Base-by-base conservation (phyloP, 345 rosid genomes). In the Camelina laxa region DNA sequence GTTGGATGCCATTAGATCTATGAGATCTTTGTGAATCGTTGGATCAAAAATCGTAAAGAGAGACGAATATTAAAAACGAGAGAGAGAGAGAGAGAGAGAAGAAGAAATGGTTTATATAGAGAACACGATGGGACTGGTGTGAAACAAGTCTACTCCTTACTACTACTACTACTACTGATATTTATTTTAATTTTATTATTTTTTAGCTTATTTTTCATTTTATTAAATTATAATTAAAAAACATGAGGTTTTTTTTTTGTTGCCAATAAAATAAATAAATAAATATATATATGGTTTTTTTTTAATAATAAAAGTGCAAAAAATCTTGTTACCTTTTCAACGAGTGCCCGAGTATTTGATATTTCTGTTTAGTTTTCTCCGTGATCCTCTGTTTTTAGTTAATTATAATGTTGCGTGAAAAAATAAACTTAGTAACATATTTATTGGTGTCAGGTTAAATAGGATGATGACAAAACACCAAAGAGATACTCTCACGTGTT, bases 1-100 rank as follows among this genome's bases (percentile, higher is more conserved):
- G 68, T 80, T 85, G 36, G 82, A 12, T n/a, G 83, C 83, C 85
- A 84, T 79, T 62, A 4, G 44, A 7, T 16, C 11, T 16, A 10
- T 16, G 70, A 73, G 79, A 74, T 79, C 67, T 74, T 68, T 74
- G 73, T 66, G 44, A 35, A 66, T 2, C 24, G 73, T 73, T 45
- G 19, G 70, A 73, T 67, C 70, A 73, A 61, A 79, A 36, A 15
- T 11, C 20, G 21, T 47, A 48, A 30, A 21, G 54, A 44, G 20
- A 38, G 62, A 44, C 39, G 12, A 41, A 49, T 65, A 33, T 22
- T 59, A 77, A 16, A 71, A 48, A 30, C 13, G 1, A 0, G 14
- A 59, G 5, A 39, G 44, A 24, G 67, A 20, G 41, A 45, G 41
- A 50, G 9, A 4, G 14, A 59, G 5, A 39, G 44, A 45, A n/a